Conservation (phyloP, 352 stramenopile genomes). For the Phytopythium oedochilum region DNA sequence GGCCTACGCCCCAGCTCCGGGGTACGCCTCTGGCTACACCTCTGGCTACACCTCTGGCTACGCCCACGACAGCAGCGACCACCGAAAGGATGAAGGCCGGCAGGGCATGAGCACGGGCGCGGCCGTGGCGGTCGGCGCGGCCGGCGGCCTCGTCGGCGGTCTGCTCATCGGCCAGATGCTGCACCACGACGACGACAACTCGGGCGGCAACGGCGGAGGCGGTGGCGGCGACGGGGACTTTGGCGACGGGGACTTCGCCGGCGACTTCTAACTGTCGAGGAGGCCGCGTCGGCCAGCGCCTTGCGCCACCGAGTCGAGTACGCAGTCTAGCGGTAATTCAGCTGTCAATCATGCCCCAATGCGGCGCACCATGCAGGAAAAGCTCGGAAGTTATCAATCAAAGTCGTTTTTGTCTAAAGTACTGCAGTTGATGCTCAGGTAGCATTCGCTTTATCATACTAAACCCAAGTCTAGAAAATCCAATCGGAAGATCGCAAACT, state of each 20-base stretch:
- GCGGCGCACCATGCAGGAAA: too few relatives aligned
- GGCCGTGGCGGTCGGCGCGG: constrained; percentile 30
- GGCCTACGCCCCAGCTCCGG: background rate
- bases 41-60: background rate
- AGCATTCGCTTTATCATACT: too few relatives aligned
- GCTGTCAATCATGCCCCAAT: too few relatives aligned
- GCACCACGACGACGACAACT: background rate
- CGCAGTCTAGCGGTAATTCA: too few relatives aligned
- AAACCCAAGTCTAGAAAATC: too few relatives aligned
- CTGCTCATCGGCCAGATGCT: constrained; percentile 26
- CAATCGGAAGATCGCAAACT: too few relatives aligned
- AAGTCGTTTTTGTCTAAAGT: too few relatives aligned
- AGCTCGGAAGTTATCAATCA: too few relatives aligned
- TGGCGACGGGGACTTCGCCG: constrained; percentile 23
- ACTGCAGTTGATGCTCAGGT: too few relatives aligned
- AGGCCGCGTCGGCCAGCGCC: too few relatives aligned
- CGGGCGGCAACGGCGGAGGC: background rate
- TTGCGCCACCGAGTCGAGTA: too few relatives aligned
- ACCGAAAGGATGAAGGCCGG: background rate
- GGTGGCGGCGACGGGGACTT: constrained; percentile 11
- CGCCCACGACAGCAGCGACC: background rate
- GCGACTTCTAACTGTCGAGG: constrained; percentile 38
- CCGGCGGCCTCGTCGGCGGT: constrained; percentile 32
- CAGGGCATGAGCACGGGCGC: constrained; percentile 13
- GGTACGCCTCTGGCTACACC: too few relatives aligned